Evolutionary conservation across 2,329 filamentous ascomycete species (phyloP), one percentile per base, ranked within the genome.

Genomic region (Sclerotinia glacialis): DNA sequence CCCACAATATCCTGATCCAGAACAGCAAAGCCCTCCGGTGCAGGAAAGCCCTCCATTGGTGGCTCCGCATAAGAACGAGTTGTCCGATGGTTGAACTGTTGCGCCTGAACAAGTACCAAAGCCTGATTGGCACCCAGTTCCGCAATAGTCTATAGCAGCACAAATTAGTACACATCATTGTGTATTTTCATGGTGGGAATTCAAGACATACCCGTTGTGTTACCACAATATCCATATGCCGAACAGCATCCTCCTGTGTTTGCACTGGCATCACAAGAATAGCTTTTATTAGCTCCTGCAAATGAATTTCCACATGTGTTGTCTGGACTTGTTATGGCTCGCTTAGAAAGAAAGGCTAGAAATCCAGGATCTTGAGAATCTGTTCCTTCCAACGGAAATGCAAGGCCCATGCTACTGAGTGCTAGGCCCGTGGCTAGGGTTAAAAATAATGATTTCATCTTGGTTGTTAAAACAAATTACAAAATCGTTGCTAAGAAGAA

Each of bases 211-310:
- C 66, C 66, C 5, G 66, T 64, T 18, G 69, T 67, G 40, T 61
- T 65, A n/a, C 69, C 68, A 66, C 69, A 71, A 47, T 61, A 67
- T 16, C 67, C 69, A 63, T 73, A 72, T 40, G 73, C 67, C 31
- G 74, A 76, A 61, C 76, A 77, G 67, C 76, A 77, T 11, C 69
- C 34, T 26, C 74, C 75, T 14, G 44, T 37, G 44, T 69, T 72
- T 47, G 67, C 60, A 14, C 60, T 65, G 2, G 69, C 64, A 58
- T 59, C 60, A 64, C 75, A 77, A n/a, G 70, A 71, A 54, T 74
- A 70, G 21, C 69, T 68, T n/a, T 71, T 69, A 16, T 70, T 67
- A 1, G 23, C 37, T 21, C 63, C 65, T 9, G 58, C 65, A 21
- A 58, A 54, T 9, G 26, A 42, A n/a, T 61, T 55, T 40, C 70